phyloP scores from a whole-genome alignment of 2,329 filamentous ascomycete genomes.

The Diaporthe sp. region DNA sequence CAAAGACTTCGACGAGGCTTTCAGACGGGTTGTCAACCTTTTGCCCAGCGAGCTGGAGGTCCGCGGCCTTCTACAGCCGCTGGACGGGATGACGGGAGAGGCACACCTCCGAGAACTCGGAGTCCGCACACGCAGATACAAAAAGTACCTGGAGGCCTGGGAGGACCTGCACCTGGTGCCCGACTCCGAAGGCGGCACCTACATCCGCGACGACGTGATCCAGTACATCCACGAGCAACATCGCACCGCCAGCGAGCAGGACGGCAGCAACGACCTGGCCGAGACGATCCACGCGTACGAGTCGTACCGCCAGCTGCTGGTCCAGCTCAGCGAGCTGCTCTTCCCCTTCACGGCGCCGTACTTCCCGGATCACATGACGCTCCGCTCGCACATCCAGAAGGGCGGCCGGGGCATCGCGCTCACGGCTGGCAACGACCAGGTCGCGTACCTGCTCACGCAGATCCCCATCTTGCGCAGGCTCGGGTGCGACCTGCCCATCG shows the following conservation, averaged over 20 bases:
- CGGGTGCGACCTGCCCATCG: conserved; percentile 51
- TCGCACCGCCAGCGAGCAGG: conserved; percentile 26
- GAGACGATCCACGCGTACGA: conserved; percentile 53
- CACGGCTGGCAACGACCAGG: conserved; percentile 55
- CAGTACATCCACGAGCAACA: conserved; percentile 47
- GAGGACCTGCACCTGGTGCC: conserved; percentile 47
- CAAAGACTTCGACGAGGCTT: conserved; percentile 37
- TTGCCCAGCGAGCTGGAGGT: conserved; percentile 46
- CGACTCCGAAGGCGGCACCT: conserved; percentile 45
- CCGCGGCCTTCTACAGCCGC: conserved; percentile 48
- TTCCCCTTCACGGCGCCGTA: conserved; percentile 53
- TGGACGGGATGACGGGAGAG: conserved; percentile 49
- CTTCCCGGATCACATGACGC: conserved; percentile 55
- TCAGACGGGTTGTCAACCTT: conserved; percentile 42
- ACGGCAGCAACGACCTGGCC: conserved; percentile 39
- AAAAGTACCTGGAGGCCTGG: conserved; percentile 52
- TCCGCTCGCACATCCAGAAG: conserved; percentile 53
- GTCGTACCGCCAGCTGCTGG: conserved; percentile 51
- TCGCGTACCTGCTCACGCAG: conserved; percentile 53
- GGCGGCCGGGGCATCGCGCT: conserved; percentile 56
- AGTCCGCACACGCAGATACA: conserved; percentile 50
- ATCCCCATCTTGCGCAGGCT: conserved; percentile 50
- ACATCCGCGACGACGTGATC: conserved; percentile 53
- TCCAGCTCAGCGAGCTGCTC: conserved; percentile 49
- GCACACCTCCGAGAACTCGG: conserved; percentile 51